Percentiles rank a stretch among this genome's conserved stretches.
These are phyloP conservation scores for Populus pruinosa DNA, from an alignment of 345 rosid species.

Conservation along the genomic window DNA sequence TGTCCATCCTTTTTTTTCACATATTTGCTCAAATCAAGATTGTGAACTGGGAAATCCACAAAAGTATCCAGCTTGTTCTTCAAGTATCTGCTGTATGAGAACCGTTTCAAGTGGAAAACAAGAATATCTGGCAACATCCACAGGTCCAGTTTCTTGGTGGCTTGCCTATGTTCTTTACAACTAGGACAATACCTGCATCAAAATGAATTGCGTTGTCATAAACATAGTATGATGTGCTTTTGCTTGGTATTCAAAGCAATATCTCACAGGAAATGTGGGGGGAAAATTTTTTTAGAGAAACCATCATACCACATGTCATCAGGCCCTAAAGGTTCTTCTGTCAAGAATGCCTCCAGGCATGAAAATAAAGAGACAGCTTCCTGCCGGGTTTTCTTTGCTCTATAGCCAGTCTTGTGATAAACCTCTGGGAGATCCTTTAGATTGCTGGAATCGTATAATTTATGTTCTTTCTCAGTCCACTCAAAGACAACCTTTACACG, in stretches of 20 bases:
- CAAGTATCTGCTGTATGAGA: slow-evolving; percentile 72
- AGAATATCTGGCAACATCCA: slow-evolving; percentile 92
- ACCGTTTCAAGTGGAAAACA: slow-evolving; percentile 85
- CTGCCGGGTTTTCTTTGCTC: slow-evolving; percentile 69
- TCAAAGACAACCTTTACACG: slow-evolving; percentile 48
- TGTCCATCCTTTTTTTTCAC: slow-evolving; percentile 58
- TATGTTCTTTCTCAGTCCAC: slow-evolving; percentile 68
- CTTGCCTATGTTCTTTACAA: slow-evolving; percentile 89
- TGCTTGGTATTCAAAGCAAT: background rate
- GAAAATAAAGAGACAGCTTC: slow-evolving; percentile 82
- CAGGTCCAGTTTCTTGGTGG: slow-evolving; percentile 84
- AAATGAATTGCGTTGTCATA: slow-evolving; percentile 1
- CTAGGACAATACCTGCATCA: slow-evolving; percentile 78
- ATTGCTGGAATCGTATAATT: slow-evolving; percentile 63
- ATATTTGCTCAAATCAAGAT: slow-evolving; percentile 76
- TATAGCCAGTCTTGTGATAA: slow-evolving; percentile 47
- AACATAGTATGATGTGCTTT: background rate
- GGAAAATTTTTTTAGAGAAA: too few relatives aligned
- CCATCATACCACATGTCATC: slow-evolving; percentile 82
- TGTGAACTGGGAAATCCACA: slow-evolving; percentile 75
- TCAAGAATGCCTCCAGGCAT: slow-evolving; percentile 91
- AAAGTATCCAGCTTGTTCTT: slow-evolving; percentile 81
- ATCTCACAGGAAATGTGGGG: background rate
- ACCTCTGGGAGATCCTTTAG: slow-evolving; percentile 78
- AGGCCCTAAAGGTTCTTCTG: slow-evolving; percentile 90